Evolutionary conservation across 1,284 basidiomycete genomes (phyloP).

Genomic region (Violaceomyces palustris): DNA sequence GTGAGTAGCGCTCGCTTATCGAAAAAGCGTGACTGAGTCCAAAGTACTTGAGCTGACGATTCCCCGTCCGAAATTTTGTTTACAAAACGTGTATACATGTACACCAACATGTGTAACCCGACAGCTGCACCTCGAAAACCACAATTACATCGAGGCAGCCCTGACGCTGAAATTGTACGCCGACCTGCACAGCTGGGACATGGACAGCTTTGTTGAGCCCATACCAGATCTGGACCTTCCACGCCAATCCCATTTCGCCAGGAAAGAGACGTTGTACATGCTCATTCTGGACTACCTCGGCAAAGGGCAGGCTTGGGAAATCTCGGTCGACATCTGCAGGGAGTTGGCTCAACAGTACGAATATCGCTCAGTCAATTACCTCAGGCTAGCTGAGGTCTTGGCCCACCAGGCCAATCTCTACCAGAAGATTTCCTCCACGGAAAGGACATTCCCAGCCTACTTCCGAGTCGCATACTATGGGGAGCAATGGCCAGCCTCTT

Average conservation of each 20-base stretch:
- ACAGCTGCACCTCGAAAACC: constrained; percentile 65
- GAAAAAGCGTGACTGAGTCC: no score
- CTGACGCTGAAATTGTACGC: constrained; percentile 80
- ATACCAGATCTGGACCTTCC: constrained; percentile 66
- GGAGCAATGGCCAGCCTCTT: constrained; percentile 71
- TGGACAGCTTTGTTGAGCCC: constrained; percentile 67
- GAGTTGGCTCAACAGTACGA: constrained; percentile 57
- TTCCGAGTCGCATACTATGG: constrained; percentile 90
- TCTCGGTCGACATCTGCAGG: constrained; percentile 84
- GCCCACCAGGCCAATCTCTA: constrained; percentile 46
- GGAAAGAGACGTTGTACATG: constrained; percentile 65
- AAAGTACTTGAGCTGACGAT: no score
- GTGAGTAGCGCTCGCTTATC: no score
- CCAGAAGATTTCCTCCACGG: constrained; percentile 37
- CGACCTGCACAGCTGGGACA: constrained; percentile 79
- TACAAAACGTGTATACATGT: not conserved
- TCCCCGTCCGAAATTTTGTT: not conserved
- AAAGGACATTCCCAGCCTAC: constrained; percentile 57
- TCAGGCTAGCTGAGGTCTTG: constrained; percentile 45
- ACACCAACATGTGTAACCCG: not conserved
- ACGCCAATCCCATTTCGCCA: constrained; percentile 85
- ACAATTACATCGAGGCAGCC: constrained; percentile 87
- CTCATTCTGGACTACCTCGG: constrained; percentile 56
- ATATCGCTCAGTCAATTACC: constrained; percentile 56
- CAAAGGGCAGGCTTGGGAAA: constrained; percentile 93